Percentiles rank a stretch among this genome's conserved stretches.
phyloP scores from a whole-genome alignment of 2,329 filamentous ascomycete genomes.

The Lasiodiplodia citricola region DNA sequence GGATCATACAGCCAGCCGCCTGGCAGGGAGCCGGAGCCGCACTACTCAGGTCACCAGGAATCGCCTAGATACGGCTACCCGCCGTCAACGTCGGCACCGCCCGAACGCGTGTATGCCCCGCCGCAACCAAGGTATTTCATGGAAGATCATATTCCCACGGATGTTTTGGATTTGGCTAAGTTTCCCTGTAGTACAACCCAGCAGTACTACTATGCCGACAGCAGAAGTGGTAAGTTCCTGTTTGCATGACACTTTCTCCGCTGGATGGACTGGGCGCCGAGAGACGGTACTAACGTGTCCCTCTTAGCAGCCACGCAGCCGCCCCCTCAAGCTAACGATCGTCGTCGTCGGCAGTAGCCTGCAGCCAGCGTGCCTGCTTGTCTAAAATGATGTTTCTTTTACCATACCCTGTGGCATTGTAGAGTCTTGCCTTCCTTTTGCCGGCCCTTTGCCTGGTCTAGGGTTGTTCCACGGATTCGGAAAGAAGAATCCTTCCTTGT shows the following conservation, averaged over 20 bases:
- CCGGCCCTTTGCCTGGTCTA: conserved; percentile 18
- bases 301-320: conserved; percentile 26
- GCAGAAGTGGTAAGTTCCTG: conserved; percentile 27
- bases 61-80: conserved; percentile 31
- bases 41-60: conserved; percentile 23
- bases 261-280: conserved; percentile 14
- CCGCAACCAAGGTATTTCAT: conserved; percentile 46
- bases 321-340: conserved; percentile 27
- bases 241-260: not conserved
- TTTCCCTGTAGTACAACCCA: conserved; percentile 27
- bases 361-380: conserved; percentile 7
- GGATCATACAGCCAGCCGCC: conserved; percentile 39
- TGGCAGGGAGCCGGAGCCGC: conserved; percentile 32
- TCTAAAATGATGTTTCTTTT: conserved; percentile 25
- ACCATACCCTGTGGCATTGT: conserved; percentile 24
- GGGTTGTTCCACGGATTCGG: conserved; percentile 24
- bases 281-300: conserved; percentile 21
- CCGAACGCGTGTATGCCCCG: conserved; percentile 26
- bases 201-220: conserved; percentile 27
- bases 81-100: conserved; percentile 32
- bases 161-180: conserved; percentile 28
- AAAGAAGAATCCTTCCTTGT: conserved; percentile 8
- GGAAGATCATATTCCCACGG: conserved; percentile 25
- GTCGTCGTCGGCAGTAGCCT: conserved; percentile 27
- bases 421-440: conserved; percentile 23